Base-by-base conservation (phyloP, 2,329 filamentous ascomycete species). In the Aspergillus sp. region DNA sequence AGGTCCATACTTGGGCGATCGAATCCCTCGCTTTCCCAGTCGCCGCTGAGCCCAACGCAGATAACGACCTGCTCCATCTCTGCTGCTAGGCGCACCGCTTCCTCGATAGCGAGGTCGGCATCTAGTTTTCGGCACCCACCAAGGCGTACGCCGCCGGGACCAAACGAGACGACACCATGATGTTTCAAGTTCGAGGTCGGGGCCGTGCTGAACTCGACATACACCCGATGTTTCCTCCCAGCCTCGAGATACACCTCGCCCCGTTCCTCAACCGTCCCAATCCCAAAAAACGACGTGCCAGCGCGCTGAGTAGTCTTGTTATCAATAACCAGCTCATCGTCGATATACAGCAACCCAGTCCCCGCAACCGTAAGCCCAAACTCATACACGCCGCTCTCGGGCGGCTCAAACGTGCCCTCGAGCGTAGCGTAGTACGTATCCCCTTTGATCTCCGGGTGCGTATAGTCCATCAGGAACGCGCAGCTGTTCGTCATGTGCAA, bases 11-110 rank as follows among this genome's bases (percentile, higher is more conserved):
- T 79, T 9, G 79, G 76, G 59, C 86, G 83, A 67, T 88, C 85
- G 43, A 85, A 82, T 31, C 90, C 90, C 78, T 93, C 91, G 0
- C 88, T 89, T 74, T 94, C 91, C 90, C 91, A 94, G 71, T 94
- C 91, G 41, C 85, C 85, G 70, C 92, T 93, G 52, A 95, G 83
- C 1, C 92, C 92, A 1, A 88, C 89, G 71, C 91, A 91, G 56
- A 95, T 81, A 63, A 95, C 84, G 53, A 93, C 91, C 71, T 93
- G 89, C 59, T 94, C 91, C 1, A 88, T 88, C 47, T 85, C 82
- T 72, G 83, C 84, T 31, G 92, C 92, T 7, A 90, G 80, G 30
- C 84, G 81, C 1, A 90, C 89, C 0, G 91, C 91, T 63, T 87
- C 82, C 53, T 83, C 78, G 60, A 93, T 87, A 70, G 34, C 34